phyloP scores from a whole-genome alignment of 495 filamentous ascomycete genomes.

The Penicillium canariense region DNA sequence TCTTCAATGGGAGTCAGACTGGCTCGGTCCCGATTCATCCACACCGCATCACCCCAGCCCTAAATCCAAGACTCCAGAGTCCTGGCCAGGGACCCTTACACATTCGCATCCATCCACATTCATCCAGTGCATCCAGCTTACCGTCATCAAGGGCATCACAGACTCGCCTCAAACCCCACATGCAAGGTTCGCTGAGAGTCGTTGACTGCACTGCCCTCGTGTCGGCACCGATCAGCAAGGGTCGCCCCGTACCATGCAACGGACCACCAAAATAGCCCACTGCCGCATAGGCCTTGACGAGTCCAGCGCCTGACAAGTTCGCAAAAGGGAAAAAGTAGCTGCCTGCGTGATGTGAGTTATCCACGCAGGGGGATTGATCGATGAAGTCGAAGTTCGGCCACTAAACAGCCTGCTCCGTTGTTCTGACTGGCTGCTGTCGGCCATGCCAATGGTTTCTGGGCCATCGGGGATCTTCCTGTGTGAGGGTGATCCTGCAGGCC shows the following conservation, averaged over 20 bases:
- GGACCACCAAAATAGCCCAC: background rate
- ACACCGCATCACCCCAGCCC: background rate
- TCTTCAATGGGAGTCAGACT: too few species aligned
- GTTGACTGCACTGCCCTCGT: constrained; percentile 13
- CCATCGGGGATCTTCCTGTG: too few species aligned
- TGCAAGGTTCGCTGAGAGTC: constrained; percentile 14
- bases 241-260: background rate
- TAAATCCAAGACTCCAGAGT: background rate
- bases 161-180: background rate
- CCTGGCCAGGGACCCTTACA: background rate
- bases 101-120: background rate
- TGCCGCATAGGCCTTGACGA: background rate
- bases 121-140: background rate
- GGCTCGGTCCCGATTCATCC: background rate
- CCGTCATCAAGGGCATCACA: background rate
- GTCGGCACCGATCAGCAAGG: constrained; percentile 11
- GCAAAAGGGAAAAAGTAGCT: constrained; percentile 16
- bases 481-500: too few species aligned
- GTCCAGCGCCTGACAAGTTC: background rate
- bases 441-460: too few species aligned
- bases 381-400: too few species aligned
- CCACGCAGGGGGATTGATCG: constrained; percentile 10
- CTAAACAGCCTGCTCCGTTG: too few species aligned
- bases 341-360: constrained; percentile 28
- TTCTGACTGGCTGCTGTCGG: too few species aligned